Evolutionary conservation across 139 green algal genomes (phyloP).

Genomic region (Asterochloris sp.): DNA sequence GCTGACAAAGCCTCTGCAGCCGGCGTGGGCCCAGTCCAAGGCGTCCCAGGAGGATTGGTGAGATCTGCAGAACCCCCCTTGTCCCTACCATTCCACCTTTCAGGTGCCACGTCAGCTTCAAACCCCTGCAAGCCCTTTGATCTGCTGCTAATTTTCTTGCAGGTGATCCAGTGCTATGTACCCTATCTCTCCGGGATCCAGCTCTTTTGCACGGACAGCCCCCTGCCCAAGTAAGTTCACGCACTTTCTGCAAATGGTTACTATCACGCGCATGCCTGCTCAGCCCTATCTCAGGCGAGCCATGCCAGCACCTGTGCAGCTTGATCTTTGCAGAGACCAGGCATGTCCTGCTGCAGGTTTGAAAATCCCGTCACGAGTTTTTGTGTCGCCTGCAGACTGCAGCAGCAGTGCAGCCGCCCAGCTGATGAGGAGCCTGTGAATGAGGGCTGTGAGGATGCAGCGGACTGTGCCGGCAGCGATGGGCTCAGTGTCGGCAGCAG

Average conservation of each 20-base stretch:
- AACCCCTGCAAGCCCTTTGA: background rate
- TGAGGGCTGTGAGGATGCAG: background rate
- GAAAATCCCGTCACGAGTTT: background rate
- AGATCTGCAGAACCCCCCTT: no score
- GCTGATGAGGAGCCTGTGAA: background rate
- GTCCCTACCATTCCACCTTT: no score
- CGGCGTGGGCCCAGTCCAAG: no score
- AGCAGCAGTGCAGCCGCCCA: background rate
- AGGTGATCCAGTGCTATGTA: constrained; percentile 36
- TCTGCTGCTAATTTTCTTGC: background rate
- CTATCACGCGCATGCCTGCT: background rate
- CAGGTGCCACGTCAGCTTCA: no score
- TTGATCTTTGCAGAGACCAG: background rate
- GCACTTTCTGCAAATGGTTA: background rate
- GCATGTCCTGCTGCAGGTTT: background rate
- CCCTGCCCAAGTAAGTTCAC: background rate
- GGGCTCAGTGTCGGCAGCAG: constrained; percentile 8
- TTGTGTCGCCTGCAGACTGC: background rate
- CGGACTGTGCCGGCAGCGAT: constrained; percentile 6
- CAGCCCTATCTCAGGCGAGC: background rate
- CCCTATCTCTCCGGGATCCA: constrained; percentile 38
- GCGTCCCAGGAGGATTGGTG: no score
- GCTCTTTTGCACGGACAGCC: constrained; percentile 21
- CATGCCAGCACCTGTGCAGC: background rate
- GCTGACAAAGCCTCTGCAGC: no score